Base-by-base conservation (phyloP, 2,329 filamentous ascomycete genomes). In the Penicillium sclerotigenum region DNA sequence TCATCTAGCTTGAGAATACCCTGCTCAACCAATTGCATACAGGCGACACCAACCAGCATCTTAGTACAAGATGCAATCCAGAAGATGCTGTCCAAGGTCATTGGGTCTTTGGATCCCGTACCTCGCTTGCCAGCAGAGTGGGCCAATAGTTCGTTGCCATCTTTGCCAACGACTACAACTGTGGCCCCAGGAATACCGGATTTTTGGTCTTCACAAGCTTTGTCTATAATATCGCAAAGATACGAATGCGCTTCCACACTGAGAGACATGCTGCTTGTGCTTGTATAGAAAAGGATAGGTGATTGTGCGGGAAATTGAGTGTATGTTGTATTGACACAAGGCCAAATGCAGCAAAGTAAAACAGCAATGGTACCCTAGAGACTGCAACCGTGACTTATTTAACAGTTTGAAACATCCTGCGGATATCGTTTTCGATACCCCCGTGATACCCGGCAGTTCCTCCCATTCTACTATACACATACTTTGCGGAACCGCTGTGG, bases 41-140 rank as follows among this genome's bases (percentile, higher is more conserved):
- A 78, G 0, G 77, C 77, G 40, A 80, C 73, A 0, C 70, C 72
- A 3, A 68, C 68, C 0, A 80, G 61, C 50, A 80, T 63, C 62
- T 80, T 80, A 1, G 78, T 81, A 65, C 79, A 82, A 1, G 78
- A 80, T 1, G 80, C 80, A 20, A 83, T 79, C 79, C 80, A 83
- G 63, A 86, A 88, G 1, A 59, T 47, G 84, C 73, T 9, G 76
- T 83, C 0, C 10, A 48, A 79, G 70, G 0, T 81, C 71, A 61
- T 84, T 7, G 74, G 2, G 74, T 72, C 59, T 82, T 79, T 0
- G 80, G 67, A 9, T 81, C 78, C 43, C 7, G 36, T 4, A 1
- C 51, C 51, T 41, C 34, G 31, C 8, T 54, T 48, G 11, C 51
- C 51, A 5, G 47, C 31, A 9, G 53, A 36, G 28, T 56, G 47